These are phyloP conservation scores for Scheffersomyces cryptocercus DNA, from an alignment of 1,139 yeast genomes.

Conservation along the genomic window DNA sequence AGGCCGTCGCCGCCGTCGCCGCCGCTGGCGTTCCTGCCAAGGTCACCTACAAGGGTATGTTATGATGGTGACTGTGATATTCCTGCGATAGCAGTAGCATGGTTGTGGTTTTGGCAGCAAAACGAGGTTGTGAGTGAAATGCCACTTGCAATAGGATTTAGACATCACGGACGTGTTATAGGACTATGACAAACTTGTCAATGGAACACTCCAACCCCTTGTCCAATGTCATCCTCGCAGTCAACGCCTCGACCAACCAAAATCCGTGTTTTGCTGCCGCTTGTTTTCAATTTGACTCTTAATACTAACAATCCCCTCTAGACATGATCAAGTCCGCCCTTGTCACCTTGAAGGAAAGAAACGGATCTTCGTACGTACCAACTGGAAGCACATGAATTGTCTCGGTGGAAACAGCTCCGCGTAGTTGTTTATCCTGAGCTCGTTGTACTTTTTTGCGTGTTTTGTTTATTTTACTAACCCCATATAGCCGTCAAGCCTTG, in stretches of 20 bases:
- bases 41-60: slow-evolving; percentile 55
- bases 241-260: no score
- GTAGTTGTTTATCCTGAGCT: no score
- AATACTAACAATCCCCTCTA: slow-evolving; percentile 24
- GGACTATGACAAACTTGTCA: no score
- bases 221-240: no score
- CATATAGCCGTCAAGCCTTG: slow-evolving; percentile 63
- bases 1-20: slow-evolving; percentile 20
- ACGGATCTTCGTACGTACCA: slow-evolving; percentile 67
- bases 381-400: background rate
- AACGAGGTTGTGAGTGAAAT: no score
- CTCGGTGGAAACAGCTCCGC: no score
- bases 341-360: slow-evolving; percentile 71
- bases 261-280: background rate
- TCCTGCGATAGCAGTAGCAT: background rate
- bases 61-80: no score
- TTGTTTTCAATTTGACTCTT: background rate
- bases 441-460: background rate
- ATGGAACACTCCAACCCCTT: no score
- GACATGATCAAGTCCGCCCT: slow-evolving; percentile 82
- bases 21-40: slow-evolving; percentile 36
- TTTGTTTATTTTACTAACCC: slow-evolving; percentile 8
- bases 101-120: background rate
- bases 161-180: no score
- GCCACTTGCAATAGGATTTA: no score